Conservation (phyloP, 1,284 basidiomycete species). For the Papiliotrema fonsecae region DNA sequence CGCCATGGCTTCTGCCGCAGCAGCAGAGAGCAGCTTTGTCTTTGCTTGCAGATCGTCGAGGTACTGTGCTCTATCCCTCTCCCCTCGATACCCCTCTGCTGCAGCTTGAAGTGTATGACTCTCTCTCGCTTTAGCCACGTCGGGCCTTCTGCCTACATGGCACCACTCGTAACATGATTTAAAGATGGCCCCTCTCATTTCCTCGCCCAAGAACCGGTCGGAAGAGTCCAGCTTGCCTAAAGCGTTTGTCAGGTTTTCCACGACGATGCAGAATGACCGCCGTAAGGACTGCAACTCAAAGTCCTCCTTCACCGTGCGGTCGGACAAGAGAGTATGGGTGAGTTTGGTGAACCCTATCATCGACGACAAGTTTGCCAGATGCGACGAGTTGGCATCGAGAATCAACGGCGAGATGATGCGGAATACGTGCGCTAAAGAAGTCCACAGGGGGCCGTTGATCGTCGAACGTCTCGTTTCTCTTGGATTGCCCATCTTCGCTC, state of each 20-base stretch:
- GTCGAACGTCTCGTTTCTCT: conserved; percentile 52
- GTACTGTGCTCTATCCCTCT: conserved; percentile 58
- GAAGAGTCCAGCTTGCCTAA: conserved; percentile 65
- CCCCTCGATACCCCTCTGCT: conserved; percentile 51
- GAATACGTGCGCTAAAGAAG: conserved; percentile 85
- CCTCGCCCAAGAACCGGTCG: conserved; percentile 69
- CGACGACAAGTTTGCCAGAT: conserved; percentile 64
- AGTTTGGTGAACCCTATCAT: conserved; percentile 82
- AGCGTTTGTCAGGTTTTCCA: conserved; percentile 78
- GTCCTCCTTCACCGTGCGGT: conserved; percentile 67
- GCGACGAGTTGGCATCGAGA: conserved; percentile 64
- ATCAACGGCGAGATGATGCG: conserved; percentile 75
- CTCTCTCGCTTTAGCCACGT: conserved; percentile 67
- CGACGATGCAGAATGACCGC: conserved; percentile 82
- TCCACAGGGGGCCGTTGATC: conserved; percentile 75
- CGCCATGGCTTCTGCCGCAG: conserved; percentile 76
- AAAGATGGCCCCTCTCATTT: conserved; percentile 75
- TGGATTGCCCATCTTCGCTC: conserved; percentile 16
- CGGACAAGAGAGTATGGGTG: conserved; percentile 70
- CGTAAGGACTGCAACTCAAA: conserved; percentile 76
- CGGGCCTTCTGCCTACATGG: conserved; percentile 71
- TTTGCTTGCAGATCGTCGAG: conserved; percentile 61
- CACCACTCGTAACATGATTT: conserved; percentile 92
- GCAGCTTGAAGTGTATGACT: conserved; percentile 69
- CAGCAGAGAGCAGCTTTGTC: conserved; percentile 66